phyloP scores from a whole-genome alignment of 495 filamentous ascomycete genomes.

The Hypoxylon crocopeplum region DNA sequence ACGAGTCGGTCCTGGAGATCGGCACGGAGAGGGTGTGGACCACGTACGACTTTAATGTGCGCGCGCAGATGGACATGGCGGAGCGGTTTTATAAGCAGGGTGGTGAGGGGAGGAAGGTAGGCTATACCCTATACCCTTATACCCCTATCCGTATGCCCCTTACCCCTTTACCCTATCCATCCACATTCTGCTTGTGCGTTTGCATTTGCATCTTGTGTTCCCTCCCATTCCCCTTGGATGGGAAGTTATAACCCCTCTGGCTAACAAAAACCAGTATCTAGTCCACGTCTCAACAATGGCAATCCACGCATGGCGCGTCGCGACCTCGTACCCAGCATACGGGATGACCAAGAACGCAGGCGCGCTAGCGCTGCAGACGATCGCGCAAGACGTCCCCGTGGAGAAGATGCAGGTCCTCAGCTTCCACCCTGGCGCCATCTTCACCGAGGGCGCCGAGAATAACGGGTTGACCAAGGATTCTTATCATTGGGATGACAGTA shows the following conservation, averaged over 20 bases:
- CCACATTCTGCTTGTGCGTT: no score
- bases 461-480: conserved; percentile 23
- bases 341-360: conserved; percentile 50
- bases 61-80: conserved; percentile 43
- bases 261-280: no score
- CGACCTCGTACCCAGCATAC: conserved; percentile 30
- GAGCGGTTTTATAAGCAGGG: conserved; percentile 47
- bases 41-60: conserved; percentile 43
- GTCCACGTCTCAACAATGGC: conserved; percentile 46
- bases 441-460: conserved; percentile 36
- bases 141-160: no score
- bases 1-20: conserved; percentile 36
- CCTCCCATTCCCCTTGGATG: no score
- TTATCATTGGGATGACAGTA: conserved; percentile 48
- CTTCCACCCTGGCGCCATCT: conserved; percentile 52
- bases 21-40: conserved; percentile 41
- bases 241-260: no score
- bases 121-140: no score
- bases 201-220: no score
- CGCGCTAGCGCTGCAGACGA: conserved; percentile 43
- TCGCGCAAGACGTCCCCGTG: conserved; percentile 41
- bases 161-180: no score
- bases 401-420: conserved; percentile 51
- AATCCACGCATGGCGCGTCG: conserved; percentile 31
- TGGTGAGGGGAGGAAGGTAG: no score